A percentile compares a stretch with the other conserved stretches of the same genome.
Conservation (phyloP, 257 asterid genomes). For the Solanum rostratum region DNA sequence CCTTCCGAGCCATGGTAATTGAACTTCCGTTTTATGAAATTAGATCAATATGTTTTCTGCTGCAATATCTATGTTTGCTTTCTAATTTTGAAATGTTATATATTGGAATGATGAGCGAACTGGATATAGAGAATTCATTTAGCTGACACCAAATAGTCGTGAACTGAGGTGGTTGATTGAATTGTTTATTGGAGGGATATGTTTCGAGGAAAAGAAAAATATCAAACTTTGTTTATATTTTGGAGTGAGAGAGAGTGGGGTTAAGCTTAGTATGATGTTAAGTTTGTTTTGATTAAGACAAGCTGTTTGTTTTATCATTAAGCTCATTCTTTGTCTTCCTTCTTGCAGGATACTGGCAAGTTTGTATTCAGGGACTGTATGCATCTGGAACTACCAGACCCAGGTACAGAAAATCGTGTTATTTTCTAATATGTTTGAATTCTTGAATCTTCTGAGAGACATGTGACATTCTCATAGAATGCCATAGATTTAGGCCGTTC, state of each 20-base stretch:
- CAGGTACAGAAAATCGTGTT: conserved; percentile 38
- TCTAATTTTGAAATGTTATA: not conserved
- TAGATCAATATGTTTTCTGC: not conserved
- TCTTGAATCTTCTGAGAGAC: not conserved
- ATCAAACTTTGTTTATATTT: not conserved
- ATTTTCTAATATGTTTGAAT: not conserved
- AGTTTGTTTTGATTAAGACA: not conserved
- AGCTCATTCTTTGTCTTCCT: not conserved
- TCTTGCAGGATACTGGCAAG: conserved; percentile 75
- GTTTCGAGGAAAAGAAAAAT: not conserved
- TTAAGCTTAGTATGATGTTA: not conserved
- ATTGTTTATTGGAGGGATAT: not conserved
- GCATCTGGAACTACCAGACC: conserved; percentile 91
- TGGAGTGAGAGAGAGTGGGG: not conserved
- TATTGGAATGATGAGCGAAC: not conserved
- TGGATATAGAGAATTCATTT: not conserved
- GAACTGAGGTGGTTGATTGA: not conserved
- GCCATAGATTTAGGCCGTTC: not conserved
- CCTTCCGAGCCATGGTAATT: conserved; percentile 41
- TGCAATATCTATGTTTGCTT: not conserved
- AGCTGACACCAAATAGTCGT: not conserved
- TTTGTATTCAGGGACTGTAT: conserved; percentile 80
- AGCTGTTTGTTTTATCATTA: not conserved
- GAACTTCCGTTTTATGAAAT: not conserved
- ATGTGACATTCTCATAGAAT: not conserved